A percentile compares a stretch with the other conserved stretches of the same genome.
Conservation (phyloP, 257 asterid species). For the Craterostigma plantagineum region DNA sequence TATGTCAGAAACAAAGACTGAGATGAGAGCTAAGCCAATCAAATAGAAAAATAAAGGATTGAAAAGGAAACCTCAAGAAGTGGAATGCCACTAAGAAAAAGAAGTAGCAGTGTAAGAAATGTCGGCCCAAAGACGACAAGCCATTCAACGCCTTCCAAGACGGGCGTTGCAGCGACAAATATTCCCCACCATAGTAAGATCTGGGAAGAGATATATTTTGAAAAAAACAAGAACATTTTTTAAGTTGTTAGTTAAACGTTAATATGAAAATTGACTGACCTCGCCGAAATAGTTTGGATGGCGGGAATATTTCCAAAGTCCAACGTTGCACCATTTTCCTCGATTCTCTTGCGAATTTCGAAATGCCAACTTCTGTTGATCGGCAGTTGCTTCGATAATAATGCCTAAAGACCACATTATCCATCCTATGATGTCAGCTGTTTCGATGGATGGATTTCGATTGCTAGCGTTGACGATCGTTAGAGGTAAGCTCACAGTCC, state of each 20-base stretch:
- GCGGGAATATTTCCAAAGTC: constrained; percentile 89
- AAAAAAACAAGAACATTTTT: too few species aligned
- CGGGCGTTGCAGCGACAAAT: constrained; percentile 84
- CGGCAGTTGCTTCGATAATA: constrained; percentile 61
- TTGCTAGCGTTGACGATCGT: constrained; percentile 75
- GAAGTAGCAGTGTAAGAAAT: constrained; percentile 58
- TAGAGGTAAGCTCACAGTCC: constrained; percentile 94
- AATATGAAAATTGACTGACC: constrained; percentile 16
- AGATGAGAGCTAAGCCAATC: background rate
- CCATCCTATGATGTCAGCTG: constrained; percentile 73
- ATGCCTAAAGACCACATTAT: constrained; percentile 61
- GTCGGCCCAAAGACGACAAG: constrained; percentile 75
- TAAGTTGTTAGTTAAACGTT: too few species aligned
- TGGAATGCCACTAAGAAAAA: constrained; percentile 85
- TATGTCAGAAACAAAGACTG: background rate
- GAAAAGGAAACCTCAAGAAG: constrained; percentile 51
- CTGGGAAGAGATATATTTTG: constrained; percentile 13
- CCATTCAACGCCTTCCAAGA: constrained; percentile 58
- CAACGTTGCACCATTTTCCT: constrained; percentile 76
- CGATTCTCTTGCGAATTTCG: constrained; percentile 55
- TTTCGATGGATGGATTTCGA: constrained; percentile 42
- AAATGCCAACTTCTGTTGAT: constrained; percentile 67
- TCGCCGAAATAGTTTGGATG: constrained; percentile 98
- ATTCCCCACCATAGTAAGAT: constrained; percentile 97
- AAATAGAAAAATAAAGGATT: background rate